Evolutionary conservation across 2,329 filamentous ascomycete genomes (phyloP), one percentile per base, ranked within the genome.

Genomic region (Exophiala xenobiotica): DNA sequence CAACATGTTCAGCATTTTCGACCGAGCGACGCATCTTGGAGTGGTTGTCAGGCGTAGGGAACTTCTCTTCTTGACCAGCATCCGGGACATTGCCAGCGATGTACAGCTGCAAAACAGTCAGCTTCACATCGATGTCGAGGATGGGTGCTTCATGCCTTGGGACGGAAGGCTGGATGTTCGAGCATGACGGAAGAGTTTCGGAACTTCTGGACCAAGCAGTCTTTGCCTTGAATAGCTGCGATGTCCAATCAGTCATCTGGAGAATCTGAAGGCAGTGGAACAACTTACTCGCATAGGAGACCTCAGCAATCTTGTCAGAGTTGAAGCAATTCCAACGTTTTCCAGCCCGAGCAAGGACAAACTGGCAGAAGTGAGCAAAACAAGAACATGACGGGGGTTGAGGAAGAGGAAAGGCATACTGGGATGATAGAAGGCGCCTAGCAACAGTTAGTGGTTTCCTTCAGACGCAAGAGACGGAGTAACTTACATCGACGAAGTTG

Each of bases 121-220:
- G 27, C n/a, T 51, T 24, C 39, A 47, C n/a, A 39, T 12, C 9
- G 6, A 4, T n/a, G 11, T 9, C 5, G 18, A 46, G 29, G 6
- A 29, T 29, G 14, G 41, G 22, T 4, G 14, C 4, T 6, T 53
- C 66, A 60, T 68, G 90, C 87, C 78, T 95, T 95, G 0, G 93
- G 93, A 1, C 90, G 85, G 63, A 90, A 95, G 46, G 86, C 83
- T 0, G 82, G 77, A 8, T 84, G 81, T 70, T 97, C 91, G 1
- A 92, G 77, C 90, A 97, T 96, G 23, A 99, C 90, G 0, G 90
- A 92, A 31, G 90, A 96, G 73, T 99, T 99, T 27, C 93, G 85
- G 65, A 99, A 99, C 67, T 97, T 96, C 68, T 95, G 88, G 5
- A 96, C 82, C 0, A 97, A 78, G 58, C 89, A 92, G 65, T 96